Evolutionary conservation across 1,284 basidiomycete genomes (phyloP).

Genomic region (Leccinum subatratum): DNA sequence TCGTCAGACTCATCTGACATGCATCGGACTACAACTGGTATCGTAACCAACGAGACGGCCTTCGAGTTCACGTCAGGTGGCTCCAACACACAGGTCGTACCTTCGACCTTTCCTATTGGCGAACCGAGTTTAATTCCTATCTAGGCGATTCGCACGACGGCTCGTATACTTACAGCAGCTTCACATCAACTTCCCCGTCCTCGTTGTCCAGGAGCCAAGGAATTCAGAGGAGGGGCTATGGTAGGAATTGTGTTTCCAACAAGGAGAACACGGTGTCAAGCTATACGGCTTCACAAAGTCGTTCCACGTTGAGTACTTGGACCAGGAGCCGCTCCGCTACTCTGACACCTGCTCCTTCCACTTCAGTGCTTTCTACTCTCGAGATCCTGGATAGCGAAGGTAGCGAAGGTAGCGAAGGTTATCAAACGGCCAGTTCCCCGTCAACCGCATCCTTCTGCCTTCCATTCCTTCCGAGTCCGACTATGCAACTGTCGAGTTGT

Average conservation of each 20-base stretch:
- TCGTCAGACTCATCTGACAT: conserved; percentile 24
- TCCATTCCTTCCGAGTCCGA: conserved; percentile 52
- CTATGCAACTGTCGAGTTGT: conserved; percentile 50
- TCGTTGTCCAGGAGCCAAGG: conserved; percentile 54
- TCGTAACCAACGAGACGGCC: conserved; percentile 36
- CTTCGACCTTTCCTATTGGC: conserved; percentile 56
- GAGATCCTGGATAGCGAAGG: conserved; percentile 31
- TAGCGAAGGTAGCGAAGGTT: conserved; percentile 35
- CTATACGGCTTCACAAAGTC: conserved; percentile 31
- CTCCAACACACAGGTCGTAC: conserved; percentile 43
- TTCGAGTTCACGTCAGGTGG: conserved; percentile 37
- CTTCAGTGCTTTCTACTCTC: conserved; percentile 26
- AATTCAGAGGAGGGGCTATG: conserved; percentile 49
- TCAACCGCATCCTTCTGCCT: conserved; percentile 43
- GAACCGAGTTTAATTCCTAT: conserved; percentile 51
- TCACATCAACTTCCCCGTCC: conserved; percentile 33
- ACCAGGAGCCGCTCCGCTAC: conserved; percentile 32
- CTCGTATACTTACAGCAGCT: conserved; percentile 31
- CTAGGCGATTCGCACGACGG: conserved; percentile 55
- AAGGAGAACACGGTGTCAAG: conserved; percentile 47
- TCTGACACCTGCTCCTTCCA: conserved; percentile 30
- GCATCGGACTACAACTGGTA: conserved; percentile 31
- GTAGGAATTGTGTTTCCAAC: conserved; percentile 41
- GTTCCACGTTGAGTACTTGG: conserved; percentile 35
- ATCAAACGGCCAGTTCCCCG: conserved; percentile 35